Base-by-base conservation (phyloP, 225 moss, liverwort and hornwort species). In the Straminergon stramineum region DNA sequence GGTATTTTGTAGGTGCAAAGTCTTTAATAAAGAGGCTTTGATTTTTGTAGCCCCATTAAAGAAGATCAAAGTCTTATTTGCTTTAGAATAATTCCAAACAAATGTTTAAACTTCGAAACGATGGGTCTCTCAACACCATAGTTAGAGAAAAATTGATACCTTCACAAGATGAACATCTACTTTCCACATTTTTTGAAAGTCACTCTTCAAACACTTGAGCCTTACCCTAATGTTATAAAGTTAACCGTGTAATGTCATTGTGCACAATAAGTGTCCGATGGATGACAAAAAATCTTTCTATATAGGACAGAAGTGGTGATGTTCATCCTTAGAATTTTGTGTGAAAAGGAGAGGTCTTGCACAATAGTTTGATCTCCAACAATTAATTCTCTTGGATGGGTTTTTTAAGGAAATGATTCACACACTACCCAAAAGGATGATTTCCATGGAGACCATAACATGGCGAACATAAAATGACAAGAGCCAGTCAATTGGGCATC, bases 101-200 rank as follows among this genome's bases (percentile, higher is more conserved):
- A 15, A 27, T 71, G 2, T 9, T 71, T 71, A 9, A 15, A 41
- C 9, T 26, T 71, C 20, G 6, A 68, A 11, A 21, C 0, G 1
- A 37, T 1, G 0, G 1, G 6, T 12, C 12, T 67, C 67, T 20
- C 2, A 2, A 20, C 11, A 9, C 18, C 1, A 0, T 18, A 39
- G 8, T 39, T 0, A 41, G 3, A 15, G 21, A 15, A 41, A 41
- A 41, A 8, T 8, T 15, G 3, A 71, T 71, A 3, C 5, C 27
- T 9, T 39, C 1, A 24, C 8, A 26, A 71, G 15, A 39, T 41
- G 15, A 71, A 26, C 15, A 41, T 9, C 0, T 41, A 0, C 26
- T 26, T 41, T 41, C 71, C 2, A 71, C 26, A 71, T 41, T 71
- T 70, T 1, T 41, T 41, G 5, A 41, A 26, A 71, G 41, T 15